phyloP scores from a whole-genome alignment of 805 yeast species.

The Yarrowia osloensis region DNA sequence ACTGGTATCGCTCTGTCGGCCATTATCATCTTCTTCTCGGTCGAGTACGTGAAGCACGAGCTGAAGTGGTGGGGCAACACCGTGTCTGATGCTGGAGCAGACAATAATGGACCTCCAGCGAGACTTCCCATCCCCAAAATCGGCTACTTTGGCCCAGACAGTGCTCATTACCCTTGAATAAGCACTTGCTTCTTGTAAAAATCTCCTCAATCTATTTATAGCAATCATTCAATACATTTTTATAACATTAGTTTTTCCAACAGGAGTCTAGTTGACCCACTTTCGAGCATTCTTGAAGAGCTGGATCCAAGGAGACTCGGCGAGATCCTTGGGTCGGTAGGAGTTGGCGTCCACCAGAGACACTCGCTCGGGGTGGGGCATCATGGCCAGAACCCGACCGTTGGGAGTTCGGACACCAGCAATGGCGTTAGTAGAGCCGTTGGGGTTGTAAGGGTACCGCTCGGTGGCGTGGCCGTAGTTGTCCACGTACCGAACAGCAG shows the following conservation, averaged over 20 bases:
- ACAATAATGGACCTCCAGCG: background rate
- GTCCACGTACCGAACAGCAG: constrained; percentile 80
- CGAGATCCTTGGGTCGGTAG: constrained; percentile 60
- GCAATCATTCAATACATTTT: constrained; percentile 22
- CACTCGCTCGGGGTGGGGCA: constrained; percentile 99
- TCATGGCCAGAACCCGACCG: constrained; percentile 95
- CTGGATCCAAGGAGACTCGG: constrained; percentile 93
- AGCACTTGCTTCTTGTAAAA: too few species aligned
- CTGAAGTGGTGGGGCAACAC: constrained; percentile 57
- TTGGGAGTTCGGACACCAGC: constrained; percentile 88
- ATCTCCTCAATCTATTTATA: background rate
- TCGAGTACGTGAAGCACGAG: constrained; percentile 42
- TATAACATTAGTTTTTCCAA: constrained; percentile 14
- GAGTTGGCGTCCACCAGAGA: constrained; percentile 86
- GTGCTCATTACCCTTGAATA: constrained; percentile 34
- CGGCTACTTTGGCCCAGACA: constrained; percentile 41
- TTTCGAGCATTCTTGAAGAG: constrained; percentile 88
- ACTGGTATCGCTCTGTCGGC: constrained; percentile 56
- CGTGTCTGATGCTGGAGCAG: constrained; percentile 28
- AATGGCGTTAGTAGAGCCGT: constrained; percentile 91
- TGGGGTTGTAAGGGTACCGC: constrained; percentile 90
- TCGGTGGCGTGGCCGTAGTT: constrained; percentile 85
- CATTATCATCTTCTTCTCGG: constrained; percentile 48
- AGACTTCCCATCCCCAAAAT: constrained; percentile 32
- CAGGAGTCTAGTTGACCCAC: constrained; percentile 63